Percentiles rank a stretch among this genome's conserved stretches.
Evolutionary conservation across 768 basidiomycete genomes (phyloP).

Genomic region (Antrodiella citrinella): DNA sequence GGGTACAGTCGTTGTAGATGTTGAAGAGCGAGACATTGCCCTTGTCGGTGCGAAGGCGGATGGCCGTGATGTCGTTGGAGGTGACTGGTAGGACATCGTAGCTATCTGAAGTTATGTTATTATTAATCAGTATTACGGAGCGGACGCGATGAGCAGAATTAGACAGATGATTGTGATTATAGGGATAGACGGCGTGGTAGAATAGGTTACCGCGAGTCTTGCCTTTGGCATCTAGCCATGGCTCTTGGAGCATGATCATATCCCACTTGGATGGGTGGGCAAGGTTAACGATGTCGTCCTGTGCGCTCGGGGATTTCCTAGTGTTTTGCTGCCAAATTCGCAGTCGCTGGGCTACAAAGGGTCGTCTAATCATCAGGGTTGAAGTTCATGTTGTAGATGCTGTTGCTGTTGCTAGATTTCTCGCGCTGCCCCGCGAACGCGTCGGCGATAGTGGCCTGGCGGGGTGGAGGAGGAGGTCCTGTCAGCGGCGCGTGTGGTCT

Average conservation of each 20-base stretch:
- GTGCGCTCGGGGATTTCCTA: background rate
- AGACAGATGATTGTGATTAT: background rate
- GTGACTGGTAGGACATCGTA: conserved; percentile 7
- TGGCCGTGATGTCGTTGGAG: conserved; percentile 22
- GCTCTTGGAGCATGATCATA: background rate
- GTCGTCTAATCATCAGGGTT: background rate
- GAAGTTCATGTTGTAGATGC: no score
- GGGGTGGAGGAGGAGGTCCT: no score
- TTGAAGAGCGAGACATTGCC: conserved; percentile 26
- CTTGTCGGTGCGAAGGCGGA: conserved; percentile 14
- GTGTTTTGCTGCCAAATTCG: background rate
- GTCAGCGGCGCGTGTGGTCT: no score
- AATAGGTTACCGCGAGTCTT: background rate
- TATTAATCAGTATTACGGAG: conserved; percentile 11
- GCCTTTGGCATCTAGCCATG: background rate
- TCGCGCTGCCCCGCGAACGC: no score
- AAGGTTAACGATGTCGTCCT: conserved; percentile 23
- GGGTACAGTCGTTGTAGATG: conserved; percentile 28
- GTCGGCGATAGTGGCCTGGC: no score
- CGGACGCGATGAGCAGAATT: background rate
- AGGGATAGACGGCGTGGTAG: background rate
- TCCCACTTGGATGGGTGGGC: background rate
- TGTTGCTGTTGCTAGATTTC: no score
- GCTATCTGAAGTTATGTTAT: conserved; percentile 4
- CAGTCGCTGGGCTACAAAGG: background rate